Percentiles rank a stretch among this genome's conserved stretches.
Evolutionary conservation across 2,329 filamentous ascomycete genomes (phyloP).

Genomic region (Xylaria sp.): DNA sequence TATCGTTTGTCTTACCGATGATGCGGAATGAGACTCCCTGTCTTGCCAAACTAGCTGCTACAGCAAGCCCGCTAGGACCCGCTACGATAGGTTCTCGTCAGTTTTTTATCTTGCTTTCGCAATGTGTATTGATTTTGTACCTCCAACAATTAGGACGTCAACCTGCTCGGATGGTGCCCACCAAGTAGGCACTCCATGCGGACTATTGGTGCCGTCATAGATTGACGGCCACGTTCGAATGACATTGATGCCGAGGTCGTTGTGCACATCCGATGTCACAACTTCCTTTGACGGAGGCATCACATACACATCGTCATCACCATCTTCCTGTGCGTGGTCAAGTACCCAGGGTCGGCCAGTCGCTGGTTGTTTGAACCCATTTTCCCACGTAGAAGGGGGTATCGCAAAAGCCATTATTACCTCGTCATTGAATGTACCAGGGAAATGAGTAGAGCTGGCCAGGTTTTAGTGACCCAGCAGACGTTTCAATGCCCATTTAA

Average conservation of each 20-base stretch:
- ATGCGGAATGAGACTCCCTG: conserved; percentile 51
- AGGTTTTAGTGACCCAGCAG: neutral
- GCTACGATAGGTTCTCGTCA: conserved; percentile 38
- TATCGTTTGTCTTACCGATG: conserved; percentile 42
- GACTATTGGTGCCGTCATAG: conserved; percentile 47
- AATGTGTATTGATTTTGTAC: conserved; percentile 35
- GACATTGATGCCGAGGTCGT: conserved; percentile 45
- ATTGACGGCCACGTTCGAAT: conserved; percentile 48
- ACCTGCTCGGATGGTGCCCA: conserved; percentile 46
- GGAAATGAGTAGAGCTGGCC: neutral
- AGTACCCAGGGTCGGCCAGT: conserved; percentile 28
- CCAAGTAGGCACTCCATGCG: conserved; percentile 45
- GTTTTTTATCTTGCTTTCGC: neutral
- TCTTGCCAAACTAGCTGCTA: conserved; percentile 47
- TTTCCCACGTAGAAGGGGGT: conserved; percentile 41
- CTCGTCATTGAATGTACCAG: neutral
- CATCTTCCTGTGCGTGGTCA: conserved; percentile 11
- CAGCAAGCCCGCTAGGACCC: conserved; percentile 48
- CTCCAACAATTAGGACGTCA: conserved; percentile 51
- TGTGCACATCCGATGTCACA: conserved; percentile 43
- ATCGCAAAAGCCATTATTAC: conserved; percentile 37
- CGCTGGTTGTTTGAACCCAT: conserved; percentile 40
- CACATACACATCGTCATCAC: conserved; percentile 37
- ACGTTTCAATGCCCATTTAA: neutral
- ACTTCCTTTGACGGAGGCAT: conserved; percentile 43